A percentile compares a stretch with the other conserved stretches of the same genome.
Evolutionary conservation across 148 eudicot species (phyloP).

Genomic region (Bassia scoparia): DNA sequence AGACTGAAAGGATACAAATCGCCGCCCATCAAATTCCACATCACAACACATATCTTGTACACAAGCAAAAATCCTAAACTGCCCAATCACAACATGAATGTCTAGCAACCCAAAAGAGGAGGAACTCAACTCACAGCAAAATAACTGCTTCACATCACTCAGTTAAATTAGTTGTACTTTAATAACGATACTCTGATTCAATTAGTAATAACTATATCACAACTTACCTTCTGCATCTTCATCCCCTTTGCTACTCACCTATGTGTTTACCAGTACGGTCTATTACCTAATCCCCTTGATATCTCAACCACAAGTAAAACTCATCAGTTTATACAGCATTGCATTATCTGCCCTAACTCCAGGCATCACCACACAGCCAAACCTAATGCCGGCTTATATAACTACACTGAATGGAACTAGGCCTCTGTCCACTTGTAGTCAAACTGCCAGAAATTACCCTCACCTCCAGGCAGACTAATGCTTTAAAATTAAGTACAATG

Average conservation of each 20-base stretch:
- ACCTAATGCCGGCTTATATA: background rate
- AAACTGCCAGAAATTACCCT: background rate
- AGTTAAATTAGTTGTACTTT: background rate
- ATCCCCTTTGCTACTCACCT: too few species aligned
- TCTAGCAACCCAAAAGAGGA: too few species aligned
- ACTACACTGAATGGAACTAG: background rate
- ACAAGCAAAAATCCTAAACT: too few species aligned
- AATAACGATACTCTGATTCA: background rate
- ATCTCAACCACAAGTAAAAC: too few species aligned
- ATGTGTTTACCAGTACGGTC: too few species aligned
- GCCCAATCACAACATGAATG: too few species aligned
- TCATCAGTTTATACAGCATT: background rate
- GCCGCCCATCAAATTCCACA: background rate
- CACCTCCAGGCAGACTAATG: background rate
- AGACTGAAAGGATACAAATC: background rate
- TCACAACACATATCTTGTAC: too few species aligned
- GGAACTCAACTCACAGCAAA: background rate
- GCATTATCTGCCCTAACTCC: background rate
- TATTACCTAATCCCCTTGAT: too few species aligned
- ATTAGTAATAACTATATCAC: too few species aligned
- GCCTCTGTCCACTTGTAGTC: background rate
- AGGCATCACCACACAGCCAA: background rate
- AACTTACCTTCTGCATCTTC: too few species aligned
- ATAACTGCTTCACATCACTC: background rate
- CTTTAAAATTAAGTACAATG: background rate